Evolutionary conservation across 2,329 filamentous ascomycete genomes (phyloP), one percentile per base, ranked within the genome.

Genomic region (Diplocarpon rosae): DNA sequence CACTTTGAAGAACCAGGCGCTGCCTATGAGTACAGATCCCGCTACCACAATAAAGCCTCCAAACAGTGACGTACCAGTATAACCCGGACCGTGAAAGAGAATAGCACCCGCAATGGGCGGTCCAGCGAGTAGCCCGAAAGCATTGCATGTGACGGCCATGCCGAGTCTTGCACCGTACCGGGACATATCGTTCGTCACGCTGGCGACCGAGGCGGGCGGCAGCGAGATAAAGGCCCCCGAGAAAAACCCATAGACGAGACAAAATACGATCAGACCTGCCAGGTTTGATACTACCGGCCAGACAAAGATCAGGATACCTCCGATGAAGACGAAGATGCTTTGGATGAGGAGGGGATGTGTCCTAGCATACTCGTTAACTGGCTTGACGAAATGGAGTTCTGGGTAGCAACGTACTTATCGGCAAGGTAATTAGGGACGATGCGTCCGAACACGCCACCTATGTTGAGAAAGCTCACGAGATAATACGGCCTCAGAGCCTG

Each of bases 171-270:
- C 72, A 0, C 82, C 77, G 0, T 69, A 66, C 6, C 86, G 63
- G 0, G 73, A 73, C 35, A 52, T 30, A 29, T 55, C 49, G 7
- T 42, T 46, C 1, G 52, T 50, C 13, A 56, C n/a, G 9, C 32
- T 47, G 1, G 42, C 45, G 4, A 56, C 11, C 3, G 43, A 37
- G 1, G 50, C 44, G 10, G 40, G 46, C n/a, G 43, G 30, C 12
- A 54, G 38, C 3, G 43, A 44, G 5, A 83, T 72, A 52, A 79
- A 81, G 1, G 73, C 74, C 9, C 82, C 83, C 0, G 75, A 77
- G 28, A 71, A 70, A 57, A 85, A 83, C n/a, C 82, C 83, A 51
- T 82, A 86, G 10, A 83, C 61, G n/a, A 72, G 66, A 12, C 73
- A 69, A 59, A 83, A 86, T 15, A 76, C 65, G 33, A 85, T 16